Evolutionary conservation across 306 rosid species (phyloP), one percentile per base, ranked within the genome.

Genomic region (Quercus suber): DNA sequence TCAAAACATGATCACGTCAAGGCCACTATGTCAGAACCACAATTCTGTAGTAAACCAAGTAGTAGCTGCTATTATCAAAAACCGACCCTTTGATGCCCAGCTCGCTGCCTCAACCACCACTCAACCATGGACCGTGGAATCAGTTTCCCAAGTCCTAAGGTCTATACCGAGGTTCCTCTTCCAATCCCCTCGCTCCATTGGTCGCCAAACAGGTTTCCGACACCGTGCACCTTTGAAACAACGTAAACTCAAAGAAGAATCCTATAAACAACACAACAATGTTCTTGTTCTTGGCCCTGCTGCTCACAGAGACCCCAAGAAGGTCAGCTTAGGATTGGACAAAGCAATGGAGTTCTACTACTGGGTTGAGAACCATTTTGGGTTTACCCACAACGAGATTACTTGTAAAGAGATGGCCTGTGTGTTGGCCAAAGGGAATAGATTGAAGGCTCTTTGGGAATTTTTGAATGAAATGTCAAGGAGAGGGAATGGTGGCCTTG

Each of bases 341-440:
- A 92, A 89, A 69, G 92, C 97, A 35, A 71, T 89, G 11, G 89
- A 91, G n/a, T 95, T 95, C 87, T 93, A 73, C 82, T 82, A 35
- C 73, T 91, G 97, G 96, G 92, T 95, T 5, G 94, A 92, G 74
- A 55, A 77, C 78, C 73, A 77, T 14, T 89, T 86, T 51, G 82
- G 79, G 49, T 94, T 94, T 71, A 4, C 30, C 33, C 99, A 92
- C 79, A 49, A 74, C 20, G 94, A 95, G 79, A 31, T 37, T 20
- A 92, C 97, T 21, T 88, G 97, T 79, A 75, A 88, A 33, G 92
- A 95, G n/a, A 90, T 91, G 94, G 94, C 96, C 23, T 45, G 84
- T 13, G 84, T 95, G n/a, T 80, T 95, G 83, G 92, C 91, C 20
- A 86, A 78, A 77, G 93, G 85, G 31, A 85, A 81, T 55, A 35